A percentile compares a stretch with the other conserved stretches of the same genome.
Evolutionary conservation across 2,329 filamentous ascomycete genomes (phyloP).

Genomic region (Elsinoe arachidis): DNA sequence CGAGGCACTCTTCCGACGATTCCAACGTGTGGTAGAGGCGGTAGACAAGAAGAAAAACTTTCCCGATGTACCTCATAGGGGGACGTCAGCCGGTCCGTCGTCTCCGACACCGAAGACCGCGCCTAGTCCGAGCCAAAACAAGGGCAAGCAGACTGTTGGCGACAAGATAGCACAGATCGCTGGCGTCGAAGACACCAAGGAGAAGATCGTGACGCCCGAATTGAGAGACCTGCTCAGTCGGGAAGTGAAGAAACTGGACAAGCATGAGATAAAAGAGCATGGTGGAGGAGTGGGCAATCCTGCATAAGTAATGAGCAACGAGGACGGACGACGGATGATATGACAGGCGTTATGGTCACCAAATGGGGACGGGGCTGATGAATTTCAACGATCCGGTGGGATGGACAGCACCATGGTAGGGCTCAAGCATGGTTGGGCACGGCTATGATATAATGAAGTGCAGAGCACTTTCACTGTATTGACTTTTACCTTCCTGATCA

Average conservation of each 20-base stretch:
- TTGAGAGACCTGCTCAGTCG: conserved; percentile 52
- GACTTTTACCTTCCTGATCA: too few relatives aligned
- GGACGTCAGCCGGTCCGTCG: conserved; percentile 11
- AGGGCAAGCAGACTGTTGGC: conserved; percentile 27
- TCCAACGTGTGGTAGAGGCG: conserved; percentile 79
- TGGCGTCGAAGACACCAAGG: conserved; percentile 24
- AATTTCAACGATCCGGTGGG: too few relatives aligned
- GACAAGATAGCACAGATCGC: conserved; percentile 21
- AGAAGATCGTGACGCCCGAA: conserved; percentile 55
- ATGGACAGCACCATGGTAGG: too few relatives aligned
- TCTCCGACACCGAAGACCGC: conserved; percentile 5
- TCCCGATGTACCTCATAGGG: conserved; percentile 39
- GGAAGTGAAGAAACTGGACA: conserved; percentile 46
- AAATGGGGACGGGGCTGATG: too few relatives aligned
- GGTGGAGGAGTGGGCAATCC: conserved; percentile 32
- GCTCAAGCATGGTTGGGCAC: too few relatives aligned
- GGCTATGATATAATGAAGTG: too few relatives aligned
- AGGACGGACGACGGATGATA: not conserved
- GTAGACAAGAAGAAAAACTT: conserved; percentile 89
- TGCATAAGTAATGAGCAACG: not conserved
- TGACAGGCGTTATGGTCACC: too few relatives aligned
- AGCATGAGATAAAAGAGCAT: conserved; percentile 38
- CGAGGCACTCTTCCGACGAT: conserved; percentile 78
- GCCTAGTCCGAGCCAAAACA: conserved; percentile 15
- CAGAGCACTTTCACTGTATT: too few relatives aligned